These are phyloP conservation scores for Sclerotinia minor DNA, from an alignment of 2,329 filamentous ascomycete genomes.

Conservation along the genomic window DNA sequence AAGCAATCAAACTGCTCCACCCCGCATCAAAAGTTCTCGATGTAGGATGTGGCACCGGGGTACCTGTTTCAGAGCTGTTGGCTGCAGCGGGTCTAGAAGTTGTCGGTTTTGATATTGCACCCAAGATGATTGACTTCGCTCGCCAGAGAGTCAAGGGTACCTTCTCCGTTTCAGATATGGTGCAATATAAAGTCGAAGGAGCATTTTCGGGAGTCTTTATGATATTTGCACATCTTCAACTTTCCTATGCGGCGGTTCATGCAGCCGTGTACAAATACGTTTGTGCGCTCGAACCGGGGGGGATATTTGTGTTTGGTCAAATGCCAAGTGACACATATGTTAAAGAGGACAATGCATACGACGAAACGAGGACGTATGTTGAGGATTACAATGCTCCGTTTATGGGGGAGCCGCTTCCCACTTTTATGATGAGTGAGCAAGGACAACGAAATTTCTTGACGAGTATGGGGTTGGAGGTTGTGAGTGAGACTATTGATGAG, in stretches of 20 bases:
- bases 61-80: conserved; percentile 38
- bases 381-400: conserved; percentile 35
- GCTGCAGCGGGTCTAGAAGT: conserved; percentile 32
- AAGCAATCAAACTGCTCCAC: conserved; percentile 9
- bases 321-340: conserved; percentile 36
- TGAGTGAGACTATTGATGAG: conserved; percentile 32
- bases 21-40: conserved; percentile 35
- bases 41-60: conserved; percentile 43
- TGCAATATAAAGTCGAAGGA: conserved; percentile 31
- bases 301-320: conserved; percentile 39
- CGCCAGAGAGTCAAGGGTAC: conserved; percentile 27
- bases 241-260: conserved; percentile 39
- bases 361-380: conserved; percentile 38
- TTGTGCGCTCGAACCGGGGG: conserved; percentile 33
- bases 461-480: conserved; percentile 35
- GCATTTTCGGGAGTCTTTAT: conserved; percentile 38
- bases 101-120: conserved; percentile 41
- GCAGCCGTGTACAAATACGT: conserved; percentile 34
- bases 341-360: conserved; percentile 37
- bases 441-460: conserved; percentile 32
- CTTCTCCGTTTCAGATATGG: conserved; percentile 30
- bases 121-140: conserved; percentile 34
- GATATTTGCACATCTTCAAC: conserved; percentile 39
- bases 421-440: conserved; percentile 33
- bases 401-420: conserved; percentile 34